Evolutionary conservation across 805 yeast genomes (phyloP), one percentile per base, ranked within the genome.

Genomic region (Sugiyamaella valdiviana): DNA sequence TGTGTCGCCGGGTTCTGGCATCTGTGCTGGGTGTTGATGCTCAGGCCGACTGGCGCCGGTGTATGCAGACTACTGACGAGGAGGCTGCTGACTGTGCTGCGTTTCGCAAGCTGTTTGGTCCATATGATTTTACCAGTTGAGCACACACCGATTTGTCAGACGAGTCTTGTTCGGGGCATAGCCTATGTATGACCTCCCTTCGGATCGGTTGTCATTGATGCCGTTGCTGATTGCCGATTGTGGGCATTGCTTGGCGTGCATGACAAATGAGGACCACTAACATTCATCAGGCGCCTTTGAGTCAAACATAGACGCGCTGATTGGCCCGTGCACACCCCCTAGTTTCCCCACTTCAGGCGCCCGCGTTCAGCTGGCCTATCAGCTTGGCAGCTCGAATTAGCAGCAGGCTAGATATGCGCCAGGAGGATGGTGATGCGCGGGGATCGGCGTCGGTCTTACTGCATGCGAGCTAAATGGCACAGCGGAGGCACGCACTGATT

Each of bases 1-100:
- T 90, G 58, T 95, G 95, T 1, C 72, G 97, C 62, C 74, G 88
- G 58, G 89, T 85, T 1, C 58, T 86, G 23, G 90, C 96, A 0
- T 72, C 72, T 52, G 64, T 82, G 2, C 60, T 89, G 44, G 78
- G 73, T 39, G 38, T 41, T 16, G 68, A 77, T 14, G 82, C 83
- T 2, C 52, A 68, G 21, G 71, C 89, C 53, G 80, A 79, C 50
- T 89, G 96, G 97, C 83, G 82, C 49, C 76, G 78, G 45, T 88
- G 96, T 59, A 66, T 69, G 42, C 95, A 88, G 62, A 66, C 83
- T 0, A 68, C 67, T 39, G 67, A 68, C n/a, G 77, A 79, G 55
- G 96, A 90, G 59, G 68, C 72, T 2, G 59, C 65, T 12, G 93
- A 88, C 45, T 78, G 85, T 36, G 80, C 76, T 36, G 62, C 63